A percentile compares a stretch with the other conserved stretches of the same genome.
These are phyloP conservation scores for Trichoderma koningiopsis DNA, from an alignment of 2,329 filamentous ascomycete species.

Conservation along the genomic window DNA sequence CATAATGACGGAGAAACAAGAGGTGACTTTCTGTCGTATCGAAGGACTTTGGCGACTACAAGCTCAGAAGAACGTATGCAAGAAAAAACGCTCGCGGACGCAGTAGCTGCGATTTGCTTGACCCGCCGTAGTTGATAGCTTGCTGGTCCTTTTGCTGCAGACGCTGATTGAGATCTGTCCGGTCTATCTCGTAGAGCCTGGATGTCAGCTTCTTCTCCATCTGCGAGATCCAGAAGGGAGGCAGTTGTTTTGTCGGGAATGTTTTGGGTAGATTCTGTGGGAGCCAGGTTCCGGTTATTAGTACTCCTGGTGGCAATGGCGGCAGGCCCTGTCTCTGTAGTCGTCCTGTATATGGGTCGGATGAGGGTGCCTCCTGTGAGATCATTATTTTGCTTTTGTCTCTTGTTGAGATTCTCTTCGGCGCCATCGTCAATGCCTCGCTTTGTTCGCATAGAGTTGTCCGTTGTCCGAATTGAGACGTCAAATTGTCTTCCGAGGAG, in stretches of 20 bases:
- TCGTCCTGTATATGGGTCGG: not conserved
- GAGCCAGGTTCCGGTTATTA: too few species aligned
- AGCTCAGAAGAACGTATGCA: not conserved
- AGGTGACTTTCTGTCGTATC: not conserved
- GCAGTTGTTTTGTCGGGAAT: not conserved
- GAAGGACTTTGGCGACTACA: slow-evolving; percentile 9
- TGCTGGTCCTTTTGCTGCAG: not conserved
- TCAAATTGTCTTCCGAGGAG: not conserved
- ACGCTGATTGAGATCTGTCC: too few species aligned
- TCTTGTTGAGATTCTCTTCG: not conserved
- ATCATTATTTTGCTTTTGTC: not conserved
- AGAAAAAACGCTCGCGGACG: not conserved
- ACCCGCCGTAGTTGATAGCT: not conserved
- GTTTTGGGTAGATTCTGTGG: too few species aligned
- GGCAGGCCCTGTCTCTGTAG: not conserved
- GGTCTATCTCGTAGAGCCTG: too few species aligned
- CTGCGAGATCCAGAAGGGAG: slow-evolving; percentile 7
- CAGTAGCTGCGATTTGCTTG: not conserved
- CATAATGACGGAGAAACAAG: too few species aligned
- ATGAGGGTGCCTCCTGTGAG: not conserved
- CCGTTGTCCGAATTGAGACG: not conserved
- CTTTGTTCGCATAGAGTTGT: not conserved
- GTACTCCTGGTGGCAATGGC: too few species aligned
- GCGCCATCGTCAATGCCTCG: not conserved
- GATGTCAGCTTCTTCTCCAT: not conserved